Evolutionary conservation across 139 green algal genomes (phyloP), one percentile per base, ranked within the genome.

Genomic region (Chlorella vulgaris): DNA sequence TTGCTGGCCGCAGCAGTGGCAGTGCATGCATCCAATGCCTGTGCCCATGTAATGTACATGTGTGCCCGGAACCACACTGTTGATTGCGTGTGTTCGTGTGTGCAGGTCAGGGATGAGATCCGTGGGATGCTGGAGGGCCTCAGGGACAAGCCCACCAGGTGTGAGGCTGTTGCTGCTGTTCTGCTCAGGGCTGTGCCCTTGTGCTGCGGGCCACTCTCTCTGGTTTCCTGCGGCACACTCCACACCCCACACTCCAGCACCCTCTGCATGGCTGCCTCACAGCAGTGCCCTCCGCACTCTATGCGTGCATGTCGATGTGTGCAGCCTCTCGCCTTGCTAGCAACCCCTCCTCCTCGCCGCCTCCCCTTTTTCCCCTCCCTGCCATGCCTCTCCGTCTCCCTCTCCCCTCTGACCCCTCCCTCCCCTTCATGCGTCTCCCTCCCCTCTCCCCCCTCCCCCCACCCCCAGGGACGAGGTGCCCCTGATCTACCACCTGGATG

Each of bases 401-500:
- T 35, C 53, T 36, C 38, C 13, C 28, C 18, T 38, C 61, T 28
- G 3, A 29, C 28, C 24, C 61, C 13, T 10, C n/a, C n/a, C n/a
- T n/a, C n/a, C n/a, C n/a, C n/a, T n/a, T n/a, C n/a, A n/a, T n/a
- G n/a, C n/a, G n/a, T 36, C 61, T 68, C 28, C 35, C 18, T 38
- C 28, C 61, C 28, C 61, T 36, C 8, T 58, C 7, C 38, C 35
- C 42, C 35, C 3, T 51, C 19, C 33, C 39, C 4, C 22, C 29
- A 3, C 19, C 19, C 28, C 47, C 71, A 78, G 94, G 26, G 91
- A 97, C 73, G 96, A 98, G 85, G 71, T 75, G 21, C 96, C 96
- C 1, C 84, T 98, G 47, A 98, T 99, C 78, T 99, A 99, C 85
- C 96, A 99, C 83, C 90, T 99, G 74, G 96, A 99, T 83, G 96